Conservation (phyloP, 2,329 filamentous ascomycete species). For the Epichloe amarillans region DNA sequence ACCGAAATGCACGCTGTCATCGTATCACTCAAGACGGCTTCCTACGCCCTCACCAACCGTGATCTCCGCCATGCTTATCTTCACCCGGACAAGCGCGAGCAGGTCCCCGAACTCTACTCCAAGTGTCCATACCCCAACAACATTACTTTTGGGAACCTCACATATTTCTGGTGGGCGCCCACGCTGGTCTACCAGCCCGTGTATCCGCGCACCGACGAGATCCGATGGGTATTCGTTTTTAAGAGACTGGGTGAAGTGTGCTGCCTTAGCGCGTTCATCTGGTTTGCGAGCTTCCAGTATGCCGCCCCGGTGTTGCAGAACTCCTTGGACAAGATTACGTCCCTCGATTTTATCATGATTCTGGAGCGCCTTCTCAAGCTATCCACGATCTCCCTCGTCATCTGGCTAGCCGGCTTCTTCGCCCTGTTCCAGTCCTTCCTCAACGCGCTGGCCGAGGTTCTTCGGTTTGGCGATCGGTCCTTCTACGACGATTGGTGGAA, state of each 20-base stretch:
- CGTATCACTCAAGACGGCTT: conserved; percentile 91
- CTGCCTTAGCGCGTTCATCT: conserved; percentile 76
- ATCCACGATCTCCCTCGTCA: conserved; percentile 85
- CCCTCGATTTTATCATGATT: conserved; percentile 68
- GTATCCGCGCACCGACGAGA: conserved; percentile 70
- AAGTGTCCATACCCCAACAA: conserved; percentile 81
- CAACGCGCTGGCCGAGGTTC: conserved; percentile 82
- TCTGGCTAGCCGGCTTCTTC: conserved; percentile 97
- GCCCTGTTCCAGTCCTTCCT: conserved; percentile 87
- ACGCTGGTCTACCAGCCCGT: conserved; percentile 95
- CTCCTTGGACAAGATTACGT: conserved; percentile 75
- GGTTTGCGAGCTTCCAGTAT: conserved; percentile 90
- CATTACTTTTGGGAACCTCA: conserved; percentile 75
- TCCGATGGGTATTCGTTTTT: conserved; percentile 77
- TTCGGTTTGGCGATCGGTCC: conserved; percentile 79
- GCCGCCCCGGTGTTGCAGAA: conserved; percentile 81
- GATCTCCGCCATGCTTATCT: conserved; percentile 86
- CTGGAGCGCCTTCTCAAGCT: conserved; percentile 86
- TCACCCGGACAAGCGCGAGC: conserved; percentile 54
- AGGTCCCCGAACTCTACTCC: conserved; percentile 70
- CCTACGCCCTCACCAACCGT: conserved; percentile 92
- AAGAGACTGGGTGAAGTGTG: conserved; percentile 72
- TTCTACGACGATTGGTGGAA: conserved; percentile 99
- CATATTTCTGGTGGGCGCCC: conserved; percentile 96
- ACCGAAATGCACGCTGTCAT: conserved; percentile 87